phyloP scores from a whole-genome alignment of 164 flowering plant species.

The Magnolia changhungtana region DNA sequence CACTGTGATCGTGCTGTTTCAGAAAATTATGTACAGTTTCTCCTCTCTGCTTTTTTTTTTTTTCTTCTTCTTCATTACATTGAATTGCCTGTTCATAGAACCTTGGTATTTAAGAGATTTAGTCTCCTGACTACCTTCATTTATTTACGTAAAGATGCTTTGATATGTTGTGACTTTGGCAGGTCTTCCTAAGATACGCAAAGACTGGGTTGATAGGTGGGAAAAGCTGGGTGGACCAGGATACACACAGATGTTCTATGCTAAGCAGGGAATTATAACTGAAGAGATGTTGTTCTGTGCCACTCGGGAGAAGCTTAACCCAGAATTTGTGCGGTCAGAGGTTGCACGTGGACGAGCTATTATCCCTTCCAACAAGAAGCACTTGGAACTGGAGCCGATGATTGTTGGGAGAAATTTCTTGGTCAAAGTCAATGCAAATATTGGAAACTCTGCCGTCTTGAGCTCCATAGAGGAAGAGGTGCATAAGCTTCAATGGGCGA shows the following conservation, averaged over 20 bases:
- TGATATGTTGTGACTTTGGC: constrained; percentile 1
- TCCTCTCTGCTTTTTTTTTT: too few species aligned
- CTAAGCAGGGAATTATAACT: constrained; percentile 90
- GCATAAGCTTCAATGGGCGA: constrained; percentile 98
- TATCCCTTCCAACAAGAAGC: constrained; percentile 98
- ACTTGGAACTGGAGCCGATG: constrained; percentile 96
- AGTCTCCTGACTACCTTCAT: background rate
- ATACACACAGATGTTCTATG: constrained; percentile 95
- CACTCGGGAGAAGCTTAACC: constrained; percentile 90
- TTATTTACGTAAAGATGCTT: background rate
- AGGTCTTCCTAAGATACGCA: constrained; percentile 90
- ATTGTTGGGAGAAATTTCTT: constrained; percentile 93
- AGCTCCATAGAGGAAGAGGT: constrained; percentile 99
- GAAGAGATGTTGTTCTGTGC: constrained; percentile 98
- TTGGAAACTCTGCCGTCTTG: constrained; percentile 97
- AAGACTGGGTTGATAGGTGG: constrained; percentile 82
- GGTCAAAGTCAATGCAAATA: constrained; percentile 98
- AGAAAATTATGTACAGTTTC: too few species aligned
- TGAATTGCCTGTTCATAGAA: too few species aligned
- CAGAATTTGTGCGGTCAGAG: constrained; percentile 94
- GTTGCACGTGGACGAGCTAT: constrained; percentile 99
- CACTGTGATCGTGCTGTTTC: too few species aligned
- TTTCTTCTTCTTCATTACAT: too few species aligned
- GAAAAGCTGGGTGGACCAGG: constrained; percentile 75
- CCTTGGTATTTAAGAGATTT: too few species aligned